These are phyloP conservation scores for Ramalina intermedia DNA, from an alignment of 495 filamentous ascomycete genomes.

Conservation along the genomic window DNA sequence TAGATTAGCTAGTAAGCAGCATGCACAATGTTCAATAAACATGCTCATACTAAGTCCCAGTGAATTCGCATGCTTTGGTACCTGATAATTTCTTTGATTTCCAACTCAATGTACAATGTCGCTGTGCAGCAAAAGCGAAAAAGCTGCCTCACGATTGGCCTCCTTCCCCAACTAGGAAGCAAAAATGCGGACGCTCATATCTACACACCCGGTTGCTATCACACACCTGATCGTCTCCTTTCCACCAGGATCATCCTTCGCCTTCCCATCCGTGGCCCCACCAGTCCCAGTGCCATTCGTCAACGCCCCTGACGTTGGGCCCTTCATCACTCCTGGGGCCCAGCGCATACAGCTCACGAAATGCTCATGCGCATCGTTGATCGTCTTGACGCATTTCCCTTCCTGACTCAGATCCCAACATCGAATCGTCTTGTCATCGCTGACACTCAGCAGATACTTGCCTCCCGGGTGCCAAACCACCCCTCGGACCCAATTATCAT, in stretches of 20 bases:
- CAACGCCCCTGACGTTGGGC: slow-evolving; percentile 28
- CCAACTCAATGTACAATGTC: no score
- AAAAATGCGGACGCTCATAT: slow-evolving; percentile 47
- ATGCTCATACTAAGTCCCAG: no score
- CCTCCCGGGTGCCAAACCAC: slow-evolving; percentile 88
- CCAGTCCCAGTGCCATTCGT: slow-evolving; percentile 34
- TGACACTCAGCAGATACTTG: slow-evolving; percentile 73
- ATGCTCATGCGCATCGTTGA: slow-evolving; percentile 67
- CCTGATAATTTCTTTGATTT: no score
- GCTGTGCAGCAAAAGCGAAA: no score
- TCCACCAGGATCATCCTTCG: slow-evolving; percentile 19
- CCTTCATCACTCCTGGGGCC: slow-evolving; percentile 64
- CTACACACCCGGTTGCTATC: slow-evolving; percentile 50
- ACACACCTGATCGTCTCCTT: slow-evolving; percentile 44
- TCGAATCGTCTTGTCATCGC: slow-evolving; percentile 83
- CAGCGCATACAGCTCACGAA: slow-evolving; percentile 83
- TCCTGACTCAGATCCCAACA: slow-evolving; percentile 95
- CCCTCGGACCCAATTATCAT: slow-evolving; percentile 91
- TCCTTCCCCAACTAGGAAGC: slow-evolving; percentile 21
- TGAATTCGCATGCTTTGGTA: no score
- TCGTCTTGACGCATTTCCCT: slow-evolving; percentile 71
- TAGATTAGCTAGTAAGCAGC: no score
- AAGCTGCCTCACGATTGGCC: no score
- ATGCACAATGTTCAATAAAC: no score
- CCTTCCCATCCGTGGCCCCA: slow-evolving; percentile 8